Base-by-base conservation (phyloP, 163 green algal species). In the Chlamydomonas reinhardtii region DNA sequence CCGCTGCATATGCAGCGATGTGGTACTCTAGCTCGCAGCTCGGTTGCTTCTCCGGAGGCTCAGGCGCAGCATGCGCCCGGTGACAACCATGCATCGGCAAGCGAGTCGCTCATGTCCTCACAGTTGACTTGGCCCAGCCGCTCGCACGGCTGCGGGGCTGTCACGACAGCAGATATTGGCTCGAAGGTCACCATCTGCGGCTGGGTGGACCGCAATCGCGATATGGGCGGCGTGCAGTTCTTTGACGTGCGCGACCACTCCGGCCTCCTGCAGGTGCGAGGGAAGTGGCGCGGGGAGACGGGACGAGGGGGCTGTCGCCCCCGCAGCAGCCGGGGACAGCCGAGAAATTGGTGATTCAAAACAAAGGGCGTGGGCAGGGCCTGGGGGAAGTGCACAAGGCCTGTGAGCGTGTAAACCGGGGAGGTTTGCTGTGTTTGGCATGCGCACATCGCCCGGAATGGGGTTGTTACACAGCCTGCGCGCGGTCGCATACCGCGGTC, bases 201-300 rank as follows among this genome's bases (percentile, higher is more conserved):
- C n/a, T 99, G 98, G 98, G 97, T 99, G 56, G 96, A 99, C 91
- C 89, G 95, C 24, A 95, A 96, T 76, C 87, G 98, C 29, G 96
- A 99, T 90, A 91, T 98, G 34, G 98, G 98, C 31, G 97, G 97
- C 61, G 84, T 98, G 52, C 84, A 97, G 24, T 99, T 99, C 91
- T 88, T 98, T 27, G 98, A 99, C 87, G 87, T 99, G 4, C 88
- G 98, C 0, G 98, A 99, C 90, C 92, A 97, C 87, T 97, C 93
- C 20, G 98, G 98, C 29, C 86, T 99, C 9, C 59, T 98, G 76
- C 98, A 99, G 95, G 96, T 97, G 39, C 32, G 62, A 9, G 48
- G 48, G 48, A 9, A 56, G 48, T 1, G 12, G 48, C 48, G 48
- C 1, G 12, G 48, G 48, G 43, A 14, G 48, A 17, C 6, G 9